phyloP scores from a whole-genome alignment of 345 rosid species.

The Gossypioides kirkii region DNA sequence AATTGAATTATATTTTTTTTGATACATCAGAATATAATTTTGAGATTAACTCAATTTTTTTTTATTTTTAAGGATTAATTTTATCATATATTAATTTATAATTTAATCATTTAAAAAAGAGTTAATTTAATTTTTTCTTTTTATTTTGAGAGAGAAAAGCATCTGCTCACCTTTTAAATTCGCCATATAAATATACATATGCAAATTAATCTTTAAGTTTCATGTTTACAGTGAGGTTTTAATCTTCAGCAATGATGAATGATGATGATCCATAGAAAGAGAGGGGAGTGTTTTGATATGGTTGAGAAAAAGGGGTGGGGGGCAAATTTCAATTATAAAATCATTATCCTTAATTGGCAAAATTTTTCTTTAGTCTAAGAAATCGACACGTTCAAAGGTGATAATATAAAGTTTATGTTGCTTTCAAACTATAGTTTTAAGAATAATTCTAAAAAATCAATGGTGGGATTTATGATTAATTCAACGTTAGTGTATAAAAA shows the following conservation, averaged over 20 bases:
- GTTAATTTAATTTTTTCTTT: too few species aligned
- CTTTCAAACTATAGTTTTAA: background rate
- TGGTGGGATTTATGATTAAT: too few species aligned
- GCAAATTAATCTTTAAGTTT: background rate
- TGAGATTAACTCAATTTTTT: too few species aligned
- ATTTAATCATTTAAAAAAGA: too few species aligned
- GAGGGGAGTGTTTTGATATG: background rate
- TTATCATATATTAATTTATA: too few species aligned
- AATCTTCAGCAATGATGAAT: background rate
- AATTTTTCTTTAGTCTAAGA: background rate
- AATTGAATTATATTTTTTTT: too few species aligned
- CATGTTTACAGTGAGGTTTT: too few species aligned
- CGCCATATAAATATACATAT: background rate
- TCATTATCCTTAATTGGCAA: background rate
- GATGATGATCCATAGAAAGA: background rate
- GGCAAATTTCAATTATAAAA: background rate
- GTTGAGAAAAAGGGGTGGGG: background rate
- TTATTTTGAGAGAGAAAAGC: too few species aligned
- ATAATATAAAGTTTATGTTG: background rate
- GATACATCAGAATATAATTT: too few species aligned
- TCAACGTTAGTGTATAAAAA: too few species aligned
- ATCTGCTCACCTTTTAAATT: too few species aligned
- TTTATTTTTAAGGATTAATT: too few species aligned
- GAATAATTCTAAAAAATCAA: background rate
- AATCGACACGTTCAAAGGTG: background rate